Percentiles rank a stretch among this genome's conserved stretches.
Evolutionary conservation across 495 filamentous ascomycete genomes (phyloP).

Genomic region (Talaromyces borbonicus): DNA sequence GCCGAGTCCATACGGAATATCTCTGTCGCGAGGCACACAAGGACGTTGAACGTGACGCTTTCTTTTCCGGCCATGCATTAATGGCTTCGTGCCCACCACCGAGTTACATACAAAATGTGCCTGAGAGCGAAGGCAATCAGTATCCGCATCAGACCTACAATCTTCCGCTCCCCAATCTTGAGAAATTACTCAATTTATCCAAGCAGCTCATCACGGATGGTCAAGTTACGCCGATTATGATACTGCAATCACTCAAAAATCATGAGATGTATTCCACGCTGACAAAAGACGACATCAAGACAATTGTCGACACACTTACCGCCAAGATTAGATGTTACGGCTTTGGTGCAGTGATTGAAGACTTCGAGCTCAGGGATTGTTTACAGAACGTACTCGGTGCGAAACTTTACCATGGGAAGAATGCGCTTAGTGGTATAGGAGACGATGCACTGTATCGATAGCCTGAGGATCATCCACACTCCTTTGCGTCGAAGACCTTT

Average conservation of each 20-base stretch:
- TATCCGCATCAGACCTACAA: constrained; percentile 36
- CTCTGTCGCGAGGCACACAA: constrained; percentile 38
- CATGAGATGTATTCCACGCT: constrained; percentile 60
- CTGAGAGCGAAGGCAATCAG: constrained; percentile 25
- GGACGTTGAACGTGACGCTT: constrained; percentile 40
- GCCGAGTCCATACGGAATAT: constrained; percentile 86
- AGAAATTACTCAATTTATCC: constrained; percentile 76
- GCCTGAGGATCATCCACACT: background rate
- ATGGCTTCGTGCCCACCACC: constrained; percentile 81
- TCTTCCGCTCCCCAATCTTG: constrained; percentile 61
- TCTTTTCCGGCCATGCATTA: constrained; percentile 69
- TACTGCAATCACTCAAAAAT: constrained; percentile 69
- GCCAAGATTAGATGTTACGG: constrained; percentile 88
- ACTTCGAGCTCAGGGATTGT: constrained; percentile 86
- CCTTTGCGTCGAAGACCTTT: background rate
- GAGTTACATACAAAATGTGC: constrained; percentile 36
- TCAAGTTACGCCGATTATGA: constrained; percentile 96
- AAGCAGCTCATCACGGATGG: constrained; percentile 75
- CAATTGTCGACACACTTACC: constrained; percentile 60
- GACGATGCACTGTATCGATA: constrained; percentile 33
- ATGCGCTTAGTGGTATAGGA: constrained; percentile 8
- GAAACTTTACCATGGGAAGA: constrained; percentile 41
- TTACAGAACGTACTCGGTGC: constrained; percentile 60
- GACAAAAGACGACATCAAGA: constrained; percentile 57
- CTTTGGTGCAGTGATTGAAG: constrained; percentile 60